A percentile compares a stretch with the other conserved stretches of the same genome.
Conservation (phyloP, 345 rosid species). For the Atalantia buxifolia region DNA sequence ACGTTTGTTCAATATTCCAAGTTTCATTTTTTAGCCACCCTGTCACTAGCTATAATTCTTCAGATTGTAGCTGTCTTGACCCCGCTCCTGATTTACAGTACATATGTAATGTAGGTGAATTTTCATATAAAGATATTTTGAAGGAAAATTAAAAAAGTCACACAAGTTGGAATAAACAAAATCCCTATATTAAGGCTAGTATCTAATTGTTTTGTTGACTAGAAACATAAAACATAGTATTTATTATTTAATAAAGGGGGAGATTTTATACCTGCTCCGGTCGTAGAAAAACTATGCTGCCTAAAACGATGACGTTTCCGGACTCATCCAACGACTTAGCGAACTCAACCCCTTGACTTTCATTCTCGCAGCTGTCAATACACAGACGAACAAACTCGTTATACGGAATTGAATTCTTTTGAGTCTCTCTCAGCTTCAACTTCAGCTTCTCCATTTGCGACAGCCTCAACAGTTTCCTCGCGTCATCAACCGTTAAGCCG, state of each 20-base stretch:
- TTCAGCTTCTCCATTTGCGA: constrained; percentile 59
- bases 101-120: no score
- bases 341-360: constrained; percentile 46
- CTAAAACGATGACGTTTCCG: constrained; percentile 69
- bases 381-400: constrained; percentile 51
- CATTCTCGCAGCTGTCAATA: constrained; percentile 43
- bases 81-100: no score
- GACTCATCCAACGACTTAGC: constrained; percentile 63
- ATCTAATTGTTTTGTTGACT: no score
- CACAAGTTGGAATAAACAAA: no score
- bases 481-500: constrained; percentile 46
- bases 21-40: no score
- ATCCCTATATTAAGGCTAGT: no score
- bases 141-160: no score
- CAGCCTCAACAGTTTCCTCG: constrained; percentile 58
- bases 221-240: no score
- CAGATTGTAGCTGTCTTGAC: no score
- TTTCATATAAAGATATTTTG: no score
- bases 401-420: constrained; percentile 45
- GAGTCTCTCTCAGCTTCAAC: constrained; percentile 46
- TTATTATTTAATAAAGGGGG: not conserved
- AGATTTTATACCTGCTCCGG: constrained; percentile 61
- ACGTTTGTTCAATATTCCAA: no score
- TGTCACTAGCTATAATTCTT: no score
- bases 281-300: constrained; percentile 62